Percentiles rank a stretch among this genome's conserved stretches.
Evolutionary conservation across 192 early-diverging fungal genomes (phyloP).

Genomic region (Linnemannia schmuckeri): DNA sequence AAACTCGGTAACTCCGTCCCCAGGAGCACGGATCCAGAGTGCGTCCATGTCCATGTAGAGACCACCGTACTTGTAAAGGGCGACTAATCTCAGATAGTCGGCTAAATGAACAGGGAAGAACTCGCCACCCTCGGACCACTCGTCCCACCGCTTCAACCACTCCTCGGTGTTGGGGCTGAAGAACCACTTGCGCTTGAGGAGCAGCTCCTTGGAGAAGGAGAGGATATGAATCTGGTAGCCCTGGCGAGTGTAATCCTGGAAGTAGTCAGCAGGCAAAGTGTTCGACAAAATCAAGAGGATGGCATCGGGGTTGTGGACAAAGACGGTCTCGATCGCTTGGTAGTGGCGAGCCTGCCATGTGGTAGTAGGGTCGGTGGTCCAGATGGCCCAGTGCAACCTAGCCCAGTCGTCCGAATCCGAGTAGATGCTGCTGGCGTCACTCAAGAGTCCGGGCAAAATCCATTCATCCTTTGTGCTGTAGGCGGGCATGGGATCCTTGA

Average conservation of each 20-base stretch:
- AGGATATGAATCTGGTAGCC: constrained; percentile 71
- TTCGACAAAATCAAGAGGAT: constrained; percentile 68
- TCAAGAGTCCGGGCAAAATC: constrained; percentile 65
- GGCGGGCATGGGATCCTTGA: constrained; percentile 48
- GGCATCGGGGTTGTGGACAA: constrained; percentile 68
- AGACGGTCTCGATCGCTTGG: constrained; percentile 68
- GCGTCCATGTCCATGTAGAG: constrained; percentile 77
- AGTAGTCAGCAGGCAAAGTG: constrained; percentile 63
- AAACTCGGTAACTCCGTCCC: constrained; percentile 64
- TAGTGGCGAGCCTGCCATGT: constrained; percentile 67
- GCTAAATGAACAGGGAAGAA: constrained; percentile 69
- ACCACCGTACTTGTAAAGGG: constrained; percentile 72
- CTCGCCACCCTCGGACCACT: constrained; percentile 60
- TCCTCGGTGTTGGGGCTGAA: constrained; percentile 66
- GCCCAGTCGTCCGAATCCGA: constrained; percentile 70
- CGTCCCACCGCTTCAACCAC: constrained; percentile 66
- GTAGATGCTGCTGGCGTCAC: constrained; percentile 64
- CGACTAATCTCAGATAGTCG: constrained; percentile 65
- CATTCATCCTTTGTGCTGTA: constrained; percentile 62
- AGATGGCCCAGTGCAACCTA: constrained; percentile 69
- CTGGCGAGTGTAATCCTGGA: constrained; percentile 62
- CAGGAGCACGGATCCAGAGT: constrained; percentile 68
- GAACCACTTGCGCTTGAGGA: constrained; percentile 68
- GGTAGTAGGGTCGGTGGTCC: constrained; percentile 67
- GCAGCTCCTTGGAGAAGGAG: constrained; percentile 63